Evolutionary conservation across 305 asterid species (phyloP).

Genomic region (Monarda citriodora): DNA sequence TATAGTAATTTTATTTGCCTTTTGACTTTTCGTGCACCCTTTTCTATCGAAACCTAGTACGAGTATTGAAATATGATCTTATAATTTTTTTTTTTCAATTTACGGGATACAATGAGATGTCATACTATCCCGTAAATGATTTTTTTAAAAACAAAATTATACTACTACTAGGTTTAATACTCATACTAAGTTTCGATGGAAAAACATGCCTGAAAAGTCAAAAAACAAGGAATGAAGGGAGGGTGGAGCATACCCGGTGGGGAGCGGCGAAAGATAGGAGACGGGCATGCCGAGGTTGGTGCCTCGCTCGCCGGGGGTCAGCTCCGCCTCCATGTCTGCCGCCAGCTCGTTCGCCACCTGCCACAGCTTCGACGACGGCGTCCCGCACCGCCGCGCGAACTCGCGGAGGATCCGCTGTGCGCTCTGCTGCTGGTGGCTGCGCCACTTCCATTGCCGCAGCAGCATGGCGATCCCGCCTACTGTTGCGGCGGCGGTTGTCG

Average conservation of each 20-base stretch:
- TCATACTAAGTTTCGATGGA: no score
- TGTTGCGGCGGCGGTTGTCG: constrained; percentile 38
- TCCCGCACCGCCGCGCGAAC: constrained; percentile 64
- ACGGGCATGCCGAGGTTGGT: constrained; percentile 46
- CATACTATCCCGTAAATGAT: no score
- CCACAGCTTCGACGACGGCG: constrained; percentile 69
- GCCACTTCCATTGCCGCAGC: constrained; percentile 42
- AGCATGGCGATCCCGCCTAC: constrained; percentile 39
- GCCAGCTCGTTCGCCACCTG: constrained; percentile 53
- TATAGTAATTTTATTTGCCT: no score
- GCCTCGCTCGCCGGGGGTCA: constrained; percentile 22
- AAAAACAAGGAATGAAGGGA: no score
- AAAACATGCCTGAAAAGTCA: no score
- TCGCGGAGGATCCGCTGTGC: constrained; percentile 63
- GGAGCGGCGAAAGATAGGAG: constrained; percentile 47
- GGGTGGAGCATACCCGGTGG: constrained; percentile 46
- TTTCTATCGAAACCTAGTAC: no score
- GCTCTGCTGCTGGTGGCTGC: constrained; percentile 48
- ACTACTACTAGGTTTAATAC: no score
- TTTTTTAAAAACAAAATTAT: no score
- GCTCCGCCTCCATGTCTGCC: constrained; percentile 51
- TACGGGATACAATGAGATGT: no score
- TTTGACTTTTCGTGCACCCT: no score
- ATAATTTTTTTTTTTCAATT: no score
- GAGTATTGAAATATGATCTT: no score